A percentile compares a stretch with the other conserved stretches of the same genome.
Conservation (phyloP, 2,329 filamentous ascomycete genomes). For the Samsoniella hepiali region DNA sequence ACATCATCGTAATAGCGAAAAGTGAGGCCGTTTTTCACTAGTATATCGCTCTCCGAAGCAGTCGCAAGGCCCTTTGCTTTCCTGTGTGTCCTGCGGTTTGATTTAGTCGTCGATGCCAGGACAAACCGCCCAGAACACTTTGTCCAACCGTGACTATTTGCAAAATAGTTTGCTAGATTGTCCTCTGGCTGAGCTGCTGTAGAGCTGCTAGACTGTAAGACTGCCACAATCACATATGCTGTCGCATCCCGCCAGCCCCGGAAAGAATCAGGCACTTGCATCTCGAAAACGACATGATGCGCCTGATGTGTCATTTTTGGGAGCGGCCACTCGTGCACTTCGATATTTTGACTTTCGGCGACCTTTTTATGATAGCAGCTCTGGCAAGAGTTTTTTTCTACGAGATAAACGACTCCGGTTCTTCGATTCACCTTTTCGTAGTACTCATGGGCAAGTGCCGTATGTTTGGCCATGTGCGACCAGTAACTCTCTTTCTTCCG, state of each 20-base stretch:
- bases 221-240: background rate
- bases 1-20: conserved; percentile 2
- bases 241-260: conserved; percentile 3
- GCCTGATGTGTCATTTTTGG: background rate
- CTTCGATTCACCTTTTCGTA: background rate
- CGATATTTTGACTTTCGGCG: background rate
- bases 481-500: background rate
- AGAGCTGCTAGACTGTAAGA: background rate
- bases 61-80: background rate
- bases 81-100: background rate
- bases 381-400: background rate
- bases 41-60: background rate
- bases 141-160: too few species aligned
- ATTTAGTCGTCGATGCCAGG: conserved; percentile 11
- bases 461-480: background rate
- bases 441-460: background rate
- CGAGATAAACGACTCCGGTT: background rate
- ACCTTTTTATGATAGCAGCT: background rate
- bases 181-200: background rate
- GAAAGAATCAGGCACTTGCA: background rate
- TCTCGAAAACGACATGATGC: conserved; percentile 1
- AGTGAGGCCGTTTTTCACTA: background rate
- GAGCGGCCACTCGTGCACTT: conserved; percentile 14
- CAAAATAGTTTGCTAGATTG: background rate
- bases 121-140: too few species aligned